Evolutionary conservation across 352 stramenopile species (phyloP), one percentile per base, ranked within the genome.

Genomic region (Phytophthora litchii): DNA sequence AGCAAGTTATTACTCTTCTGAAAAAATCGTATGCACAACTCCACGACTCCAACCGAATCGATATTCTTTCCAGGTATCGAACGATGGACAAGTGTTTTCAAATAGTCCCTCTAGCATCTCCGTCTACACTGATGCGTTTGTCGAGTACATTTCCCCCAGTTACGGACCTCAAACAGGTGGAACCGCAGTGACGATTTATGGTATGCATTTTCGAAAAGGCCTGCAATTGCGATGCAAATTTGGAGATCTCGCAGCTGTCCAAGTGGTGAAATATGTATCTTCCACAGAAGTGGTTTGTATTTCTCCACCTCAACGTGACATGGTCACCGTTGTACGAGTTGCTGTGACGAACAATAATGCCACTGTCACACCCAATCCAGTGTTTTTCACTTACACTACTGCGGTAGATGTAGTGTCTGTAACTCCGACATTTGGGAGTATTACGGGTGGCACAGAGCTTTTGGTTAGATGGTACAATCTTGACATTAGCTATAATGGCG

Each of bases 111-210:
- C 68, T 2, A 65, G 67, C 19, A 78, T 98, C 44, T 57, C 72
- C 4, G 83, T 95, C 32, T 91, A 95, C 56, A 86, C 81, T 3
- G 81, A 95, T 46, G 71, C 80, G 0, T 88, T 81, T 42, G 70
- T 96, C 8, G 70, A 86, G 5, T 71, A 67, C 5, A 88, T 97
- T 31, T 60, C 53, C 14, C 94, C 94, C 17, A 69, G 55, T 2
- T 76, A 83, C 29, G 94, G 94, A 0, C 85, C 91, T 19, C 64
- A 83, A 47, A 73, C 61, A 16, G 92, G 91, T 29, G 89, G 79
- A 21, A 98, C 92, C 1, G 54, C 68, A 3, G 85, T 98, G 11
- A 96, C 72, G 21, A 62, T 98, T 3, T 77, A 88, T 17, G 93
- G 94, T 9, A 81, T 80, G 53, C 73, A 97, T 48, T 97, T 98